phyloP scores from a whole-genome alignment of 345 rosid genomes.

The Nephelium lappaceum region DNA sequence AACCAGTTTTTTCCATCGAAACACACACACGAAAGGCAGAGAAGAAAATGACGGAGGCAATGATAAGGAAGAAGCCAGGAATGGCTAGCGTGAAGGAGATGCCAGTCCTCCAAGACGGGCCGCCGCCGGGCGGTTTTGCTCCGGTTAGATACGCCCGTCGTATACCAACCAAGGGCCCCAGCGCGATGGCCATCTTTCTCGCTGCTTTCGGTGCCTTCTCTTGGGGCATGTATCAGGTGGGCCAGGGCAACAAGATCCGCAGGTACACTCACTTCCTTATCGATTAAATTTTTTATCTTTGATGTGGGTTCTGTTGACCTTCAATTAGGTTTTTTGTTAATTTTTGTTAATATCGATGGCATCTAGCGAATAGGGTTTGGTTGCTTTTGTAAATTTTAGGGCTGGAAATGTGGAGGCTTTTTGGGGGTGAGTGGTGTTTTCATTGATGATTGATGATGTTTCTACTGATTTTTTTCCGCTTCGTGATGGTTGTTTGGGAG shows the following conservation, averaged over 20 bases:
- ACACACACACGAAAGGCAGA: neutral
- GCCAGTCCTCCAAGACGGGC: constrained; percentile 97
- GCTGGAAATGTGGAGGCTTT: constrained; percentile 2
- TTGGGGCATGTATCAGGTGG: constrained; percentile 99
- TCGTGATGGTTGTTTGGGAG: neutral
- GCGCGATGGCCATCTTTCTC: constrained; percentile 89
- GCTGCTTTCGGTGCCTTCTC: constrained; percentile 82
- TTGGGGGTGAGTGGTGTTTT: neutral
- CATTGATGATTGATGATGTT: neutral
- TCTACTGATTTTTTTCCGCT: neutral
- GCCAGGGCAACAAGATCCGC: constrained; percentile 93
- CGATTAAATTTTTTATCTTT: neutral
- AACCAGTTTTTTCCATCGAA: neutral
- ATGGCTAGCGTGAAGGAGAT: constrained; percentile 98
- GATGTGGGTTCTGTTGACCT: neutral
- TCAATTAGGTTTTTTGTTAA: neutral
- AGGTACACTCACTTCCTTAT: constrained; percentile 42
- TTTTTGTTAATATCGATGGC: neutral
- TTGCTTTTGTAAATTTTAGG: constrained; percentile 7
- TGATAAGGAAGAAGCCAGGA: constrained; percentile 98
- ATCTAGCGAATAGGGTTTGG: neutral
- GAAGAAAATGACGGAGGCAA: constrained; percentile 82
- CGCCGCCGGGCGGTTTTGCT: constrained; percentile 96
- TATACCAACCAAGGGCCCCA: constrained; percentile 92
- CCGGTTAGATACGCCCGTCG: constrained; percentile 94